Evolutionary conservation across 148 eudicot species (phyloP), one percentile per base, ranked within the genome.

Genomic region (Fagopyrum esculentum): DNA sequence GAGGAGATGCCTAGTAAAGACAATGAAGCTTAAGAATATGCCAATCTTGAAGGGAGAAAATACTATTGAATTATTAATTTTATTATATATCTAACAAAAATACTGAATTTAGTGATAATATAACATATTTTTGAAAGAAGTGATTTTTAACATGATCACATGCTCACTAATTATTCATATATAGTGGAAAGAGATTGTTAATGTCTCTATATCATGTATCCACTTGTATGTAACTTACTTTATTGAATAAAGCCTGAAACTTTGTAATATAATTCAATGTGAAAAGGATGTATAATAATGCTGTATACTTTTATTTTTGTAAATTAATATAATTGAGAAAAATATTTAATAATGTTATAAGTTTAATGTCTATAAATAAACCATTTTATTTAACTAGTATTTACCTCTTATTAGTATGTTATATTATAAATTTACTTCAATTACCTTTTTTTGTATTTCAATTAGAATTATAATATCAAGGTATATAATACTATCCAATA

Each of bases 181-280:
- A 43, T 66, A 66, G 71, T 66, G 71, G 71, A 66, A 66, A 66
- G 71, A 40, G 47, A 40, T 64, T n/a, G 71, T 43, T 66, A 66
- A 66, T 40, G 71, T 66, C 71, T 66, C 70, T 35, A 66, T 66
- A 43, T 66, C 46, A 66, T 66, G 71, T 43, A 35, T 66, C 71
- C 71, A 40, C 71, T 66, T 13, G 71, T 43, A 66, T 66, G 40
- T 6, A 66, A 66, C 46, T 35, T 30, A 30, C 9, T 12, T 13
- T 66, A 13, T 43, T 4, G 17, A 66, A 13, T n/a, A 17, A 15
- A 66, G 16, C 46, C 40, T 40, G 7, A 11, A 64, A 29, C 43
- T 61, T 40, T 35, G 46, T 64, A 35, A 22, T 64, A 35, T 13
- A 1, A 35, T 64, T 64, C 46, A 13, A 40, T 66, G 43, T 40